Base-by-base conservation (phyloP, 2,329 filamentous ascomycete genomes). In the Lasiodiplodia hormozganensis region DNA sequence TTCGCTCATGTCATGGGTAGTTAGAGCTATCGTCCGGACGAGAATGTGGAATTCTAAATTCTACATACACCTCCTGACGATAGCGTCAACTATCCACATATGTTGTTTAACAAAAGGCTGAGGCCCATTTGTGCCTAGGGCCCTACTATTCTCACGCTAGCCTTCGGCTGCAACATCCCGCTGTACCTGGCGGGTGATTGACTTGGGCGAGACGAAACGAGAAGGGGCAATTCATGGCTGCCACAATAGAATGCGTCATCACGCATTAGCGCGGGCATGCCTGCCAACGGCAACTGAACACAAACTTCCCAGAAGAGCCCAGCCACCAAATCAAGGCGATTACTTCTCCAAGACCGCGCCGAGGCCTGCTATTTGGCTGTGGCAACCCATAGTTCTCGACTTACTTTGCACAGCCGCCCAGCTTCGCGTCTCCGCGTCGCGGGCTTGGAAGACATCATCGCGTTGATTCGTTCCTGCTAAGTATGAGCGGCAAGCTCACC, bases 381-480 rank as follows among this genome's bases (percentile, higher is more conserved):
- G 58, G 40, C 58, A 36, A 51, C 10, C 57, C 40, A 62, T 34
- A 21, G 6, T 7, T 12, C 38, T 18, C 23, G 5, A 14, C 18
- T 5, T 25, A 5, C 34, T 8, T 18, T 51, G 47, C 47, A 52
- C 60, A 28, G 43, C 47, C 60, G 43, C 60, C 58, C n/a, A 25
- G 38, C 36, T 38, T 47, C 23, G 40, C 43, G 43, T 31, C 23
- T 62, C 54, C 47, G 28, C 21, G 18, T 16, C 43, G 18, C 47
- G 28, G 60, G 34, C 60, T 64, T 51, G 60, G 60, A 21, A 31
- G 43, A 52, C 43, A 64, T 52, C 60, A 51, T 52, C 60, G 58
- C 34, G 7, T 25, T 23, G 43, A 11, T 31, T 12, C 28, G 40
- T 52, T 25, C 34, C 11, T 52, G 52, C 31, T 34, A 34, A 34